Evolutionary conservation across 2,329 filamentous ascomycete genomes (phyloP).

Genomic region (Harringtonia lauricola): DNA sequence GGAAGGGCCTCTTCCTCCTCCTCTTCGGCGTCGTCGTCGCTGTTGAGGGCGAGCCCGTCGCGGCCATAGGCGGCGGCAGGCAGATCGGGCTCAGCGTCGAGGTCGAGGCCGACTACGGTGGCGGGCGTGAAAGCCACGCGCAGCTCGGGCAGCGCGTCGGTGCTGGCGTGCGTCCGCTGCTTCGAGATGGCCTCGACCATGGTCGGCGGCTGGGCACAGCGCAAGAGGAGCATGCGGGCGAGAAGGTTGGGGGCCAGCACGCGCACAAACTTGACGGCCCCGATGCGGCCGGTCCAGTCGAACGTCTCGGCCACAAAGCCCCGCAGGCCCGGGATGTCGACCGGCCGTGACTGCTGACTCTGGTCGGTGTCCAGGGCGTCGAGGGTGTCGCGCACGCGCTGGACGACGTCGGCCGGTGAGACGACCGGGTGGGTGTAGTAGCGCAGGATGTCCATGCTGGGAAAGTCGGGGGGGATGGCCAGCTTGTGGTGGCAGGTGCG

Average conservation of each 20-base stretch:
- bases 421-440: constrained; percentile 86
- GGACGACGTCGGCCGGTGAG: constrained; percentile 48
- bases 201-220: no score
- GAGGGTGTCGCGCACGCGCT: constrained; percentile 39
- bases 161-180: constrained; percentile 58
- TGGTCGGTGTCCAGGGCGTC: constrained; percentile 35
- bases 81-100: constrained; percentile 51
- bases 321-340: constrained; percentile 58
- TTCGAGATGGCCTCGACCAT: constrained; percentile 58
- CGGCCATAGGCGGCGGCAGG: constrained; percentile 33
- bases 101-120: constrained; percentile 65
- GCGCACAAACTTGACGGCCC: constrained; percentile 75
- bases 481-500: constrained; percentile 63
- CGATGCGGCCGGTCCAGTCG: constrained; percentile 70
- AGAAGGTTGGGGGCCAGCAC: constrained; percentile 70
- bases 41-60: constrained; percentile 47
- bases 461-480: constrained; percentile 69
- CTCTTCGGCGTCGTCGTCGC: constrained; percentile 48
- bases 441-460: constrained; percentile 63
- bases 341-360: constrained; percentile 20
- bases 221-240: constrained; percentile 35
- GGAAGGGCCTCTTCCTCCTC: not conserved
- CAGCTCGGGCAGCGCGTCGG: constrained; percentile 65
- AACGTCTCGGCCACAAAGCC: constrained; percentile 70
- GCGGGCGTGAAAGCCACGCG: constrained; percentile 68